Conservation (phyloP, 2,329 filamentous ascomycete species). For the Venturiaceae sp. region DNA sequence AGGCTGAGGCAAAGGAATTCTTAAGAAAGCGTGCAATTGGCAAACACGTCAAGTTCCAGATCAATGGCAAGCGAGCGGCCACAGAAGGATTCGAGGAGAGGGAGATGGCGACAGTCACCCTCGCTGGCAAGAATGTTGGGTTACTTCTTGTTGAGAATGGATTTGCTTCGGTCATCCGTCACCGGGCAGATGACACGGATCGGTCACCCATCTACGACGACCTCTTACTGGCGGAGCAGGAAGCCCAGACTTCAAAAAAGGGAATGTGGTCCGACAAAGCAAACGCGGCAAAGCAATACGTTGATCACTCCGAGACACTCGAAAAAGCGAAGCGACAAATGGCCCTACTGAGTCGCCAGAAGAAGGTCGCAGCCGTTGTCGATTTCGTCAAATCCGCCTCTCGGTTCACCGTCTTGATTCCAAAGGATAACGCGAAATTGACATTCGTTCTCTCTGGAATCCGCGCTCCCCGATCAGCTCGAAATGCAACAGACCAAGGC, state of each 20-base stretch:
- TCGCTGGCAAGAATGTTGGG: slow-evolving; percentile 80
- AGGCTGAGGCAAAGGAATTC: slow-evolving; percentile 92
- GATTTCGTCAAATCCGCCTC: slow-evolving; percentile 98
- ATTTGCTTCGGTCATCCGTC: slow-evolving; percentile 87
- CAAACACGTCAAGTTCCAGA: slow-evolving; percentile 82
- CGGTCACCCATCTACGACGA: slow-evolving; percentile 91
- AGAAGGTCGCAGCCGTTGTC: slow-evolving; percentile 84
- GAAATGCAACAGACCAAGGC: slow-evolving; percentile 67
- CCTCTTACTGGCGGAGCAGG: slow-evolving; percentile 67
- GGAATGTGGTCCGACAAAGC: slow-evolving; percentile 93
- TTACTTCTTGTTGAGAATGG: slow-evolving; percentile 82
- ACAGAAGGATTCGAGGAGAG: slow-evolving; percentile 87
- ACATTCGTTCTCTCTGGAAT: slow-evolving; percentile 93
- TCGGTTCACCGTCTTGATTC: slow-evolving; percentile 83
- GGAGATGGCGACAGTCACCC: slow-evolving; percentile 81
- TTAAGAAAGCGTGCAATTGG: slow-evolving; percentile 88
- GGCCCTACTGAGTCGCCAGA: slow-evolving; percentile 77
- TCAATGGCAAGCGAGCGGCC: slow-evolving; percentile 86
- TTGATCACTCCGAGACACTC: slow-evolving; percentile 82
- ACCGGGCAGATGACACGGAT: slow-evolving; percentile 90
- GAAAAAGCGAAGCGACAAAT: slow-evolving; percentile 96
- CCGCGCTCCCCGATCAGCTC: slow-evolving; percentile 77
- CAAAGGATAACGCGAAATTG: slow-evolving; percentile 86
- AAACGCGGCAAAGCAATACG: slow-evolving; percentile 70
- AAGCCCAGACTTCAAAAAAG: slow-evolving; percentile 77